Conservation (phyloP, 1,139 yeast species). For the Hyphopichia fennica region DNA sequence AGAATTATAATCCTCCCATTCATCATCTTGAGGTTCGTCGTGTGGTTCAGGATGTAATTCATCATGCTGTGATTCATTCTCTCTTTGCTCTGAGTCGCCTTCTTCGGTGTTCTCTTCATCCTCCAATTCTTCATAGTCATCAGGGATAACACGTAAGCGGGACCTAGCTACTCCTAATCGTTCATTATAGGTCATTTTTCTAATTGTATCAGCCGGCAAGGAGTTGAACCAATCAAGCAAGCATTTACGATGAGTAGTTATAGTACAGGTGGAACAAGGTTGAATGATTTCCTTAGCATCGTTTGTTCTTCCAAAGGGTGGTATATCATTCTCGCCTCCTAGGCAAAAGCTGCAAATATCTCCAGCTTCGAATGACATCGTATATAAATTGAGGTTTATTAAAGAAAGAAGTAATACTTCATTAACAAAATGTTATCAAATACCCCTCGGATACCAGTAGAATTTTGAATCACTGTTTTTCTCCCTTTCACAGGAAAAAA, state of each 20-base stretch:
- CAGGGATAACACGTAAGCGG: not conserved
- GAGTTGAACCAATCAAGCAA: slow-evolving; percentile 46
- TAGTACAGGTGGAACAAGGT: slow-evolving; percentile 44
- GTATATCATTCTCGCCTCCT: slow-evolving; percentile 40
- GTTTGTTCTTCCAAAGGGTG: slow-evolving; percentile 38
- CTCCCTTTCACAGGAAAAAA: no score
- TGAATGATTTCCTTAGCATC: slow-evolving; percentile 41
- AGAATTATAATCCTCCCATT: not conserved
- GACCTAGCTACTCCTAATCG: not conserved
- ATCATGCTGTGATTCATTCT: not conserved
- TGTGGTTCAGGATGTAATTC: not conserved
- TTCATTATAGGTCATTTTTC: not conserved
- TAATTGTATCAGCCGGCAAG: slow-evolving; percentile 27
- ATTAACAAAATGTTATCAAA: no score
- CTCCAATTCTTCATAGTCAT: not conserved
- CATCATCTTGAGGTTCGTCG: no score
- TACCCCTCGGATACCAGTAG: no score
- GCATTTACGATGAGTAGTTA: slow-evolving; percentile 42
- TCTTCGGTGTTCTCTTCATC: no score
- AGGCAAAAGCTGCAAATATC: slow-evolving; percentile 41
- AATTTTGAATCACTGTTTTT: no score
- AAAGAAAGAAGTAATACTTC: no score
- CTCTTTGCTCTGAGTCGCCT: no score
- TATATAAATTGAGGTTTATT: no score
- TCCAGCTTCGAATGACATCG: slow-evolving; percentile 2